Evolutionary conservation across 2,329 filamentous ascomycete genomes (phyloP).

Genomic region (Beauveria sp.): DNA sequence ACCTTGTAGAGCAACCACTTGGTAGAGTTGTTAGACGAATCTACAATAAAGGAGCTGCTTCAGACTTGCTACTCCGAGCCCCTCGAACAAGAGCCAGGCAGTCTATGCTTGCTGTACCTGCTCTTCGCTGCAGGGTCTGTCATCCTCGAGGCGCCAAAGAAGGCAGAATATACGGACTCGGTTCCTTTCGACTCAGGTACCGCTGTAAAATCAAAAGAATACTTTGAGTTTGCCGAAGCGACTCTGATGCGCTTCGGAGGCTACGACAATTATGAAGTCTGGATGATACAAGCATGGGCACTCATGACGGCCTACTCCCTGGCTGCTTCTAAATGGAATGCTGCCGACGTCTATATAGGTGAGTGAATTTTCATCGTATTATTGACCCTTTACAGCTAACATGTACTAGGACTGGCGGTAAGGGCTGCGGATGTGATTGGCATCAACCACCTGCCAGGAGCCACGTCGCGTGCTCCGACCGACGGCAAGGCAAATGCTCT

Average conservation of each 20-base stretch:
- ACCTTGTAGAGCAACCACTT: conserved; percentile 48
- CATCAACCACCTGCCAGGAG: background rate
- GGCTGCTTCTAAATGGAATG: conserved; percentile 52
- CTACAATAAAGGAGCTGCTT: conserved; percentile 39
- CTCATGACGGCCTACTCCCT: conserved; percentile 60
- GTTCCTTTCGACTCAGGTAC: conserved; percentile 22
- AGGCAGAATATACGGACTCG: background rate
- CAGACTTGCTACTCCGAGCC: conserved; percentile 48
- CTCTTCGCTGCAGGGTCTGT: conserved; percentile 50
- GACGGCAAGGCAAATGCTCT: background rate
- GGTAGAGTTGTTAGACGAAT: conserved; percentile 50
- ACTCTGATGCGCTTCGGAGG: conserved; percentile 37
- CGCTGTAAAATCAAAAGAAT: conserved; percentile 50
- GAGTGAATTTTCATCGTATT: conserved; percentile 15
- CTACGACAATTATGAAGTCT: conserved; percentile 56
- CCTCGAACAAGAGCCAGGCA: conserved; percentile 38
- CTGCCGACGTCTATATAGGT: conserved; percentile 56
- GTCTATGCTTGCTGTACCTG: conserved; percentile 53
- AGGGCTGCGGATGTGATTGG: conserved; percentile 46
- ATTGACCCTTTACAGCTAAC: conserved; percentile 10
- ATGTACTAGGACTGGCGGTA: conserved; percentile 49
- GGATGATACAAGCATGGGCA: conserved; percentile 55
- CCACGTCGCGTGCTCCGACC: background rate
- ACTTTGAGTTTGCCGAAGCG: conserved; percentile 52
- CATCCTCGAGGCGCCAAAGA: background rate